Evolutionary conservation across 805 yeast species (phyloP).

Genomic region (Zygotorulaspora chibaensis): DNA sequence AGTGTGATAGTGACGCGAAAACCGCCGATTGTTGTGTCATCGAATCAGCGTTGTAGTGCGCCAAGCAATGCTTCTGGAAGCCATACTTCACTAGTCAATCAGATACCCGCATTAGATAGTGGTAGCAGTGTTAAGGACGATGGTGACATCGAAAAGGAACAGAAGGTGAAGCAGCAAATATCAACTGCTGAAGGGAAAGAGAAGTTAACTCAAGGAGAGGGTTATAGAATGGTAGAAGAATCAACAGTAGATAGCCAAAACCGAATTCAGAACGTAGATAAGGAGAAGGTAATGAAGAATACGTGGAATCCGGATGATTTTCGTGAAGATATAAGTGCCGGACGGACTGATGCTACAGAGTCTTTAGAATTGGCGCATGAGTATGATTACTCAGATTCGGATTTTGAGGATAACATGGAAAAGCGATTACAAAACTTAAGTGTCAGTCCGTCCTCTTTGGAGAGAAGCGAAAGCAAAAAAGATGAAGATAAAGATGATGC

Average conservation of each 20-base stretch:
- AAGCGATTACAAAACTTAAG: slow-evolving; percentile 26
- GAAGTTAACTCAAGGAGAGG: no score
- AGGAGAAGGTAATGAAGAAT: not conserved
- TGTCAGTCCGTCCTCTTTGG: slow-evolving; percentile 5
- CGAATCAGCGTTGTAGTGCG: slow-evolving; percentile 10
- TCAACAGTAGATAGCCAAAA: no score
- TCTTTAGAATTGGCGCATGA: slow-evolving; percentile 12
- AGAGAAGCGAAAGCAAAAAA: not conserved
- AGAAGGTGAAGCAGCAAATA: not conserved
- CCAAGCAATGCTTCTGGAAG: slow-evolving; percentile 15
- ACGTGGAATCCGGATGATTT: not conserved
- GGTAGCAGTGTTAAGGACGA: not conserved
- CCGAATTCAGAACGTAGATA: not conserved
- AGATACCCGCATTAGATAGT: not conserved
- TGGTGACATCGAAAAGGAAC: not conserved
- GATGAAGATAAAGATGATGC: slow-evolving; percentile 5
- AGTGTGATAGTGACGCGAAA: slow-evolving; percentile 30
- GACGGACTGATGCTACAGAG: not conserved
- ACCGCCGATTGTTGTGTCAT: slow-evolving; percentile 4
- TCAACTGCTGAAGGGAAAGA: no score
- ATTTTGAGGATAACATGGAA: slow-evolving; percentile 35
- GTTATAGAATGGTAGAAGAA: no score
- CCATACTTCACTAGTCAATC: slow-evolving; percentile 10
- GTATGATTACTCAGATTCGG: slow-evolving; percentile 35
- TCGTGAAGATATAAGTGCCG: not conserved